Evolutionary conservation across 2,329 filamentous ascomycete species (phyloP), one percentile per base, ranked within the genome.

Genomic region (Diaporthe vaccinii): DNA sequence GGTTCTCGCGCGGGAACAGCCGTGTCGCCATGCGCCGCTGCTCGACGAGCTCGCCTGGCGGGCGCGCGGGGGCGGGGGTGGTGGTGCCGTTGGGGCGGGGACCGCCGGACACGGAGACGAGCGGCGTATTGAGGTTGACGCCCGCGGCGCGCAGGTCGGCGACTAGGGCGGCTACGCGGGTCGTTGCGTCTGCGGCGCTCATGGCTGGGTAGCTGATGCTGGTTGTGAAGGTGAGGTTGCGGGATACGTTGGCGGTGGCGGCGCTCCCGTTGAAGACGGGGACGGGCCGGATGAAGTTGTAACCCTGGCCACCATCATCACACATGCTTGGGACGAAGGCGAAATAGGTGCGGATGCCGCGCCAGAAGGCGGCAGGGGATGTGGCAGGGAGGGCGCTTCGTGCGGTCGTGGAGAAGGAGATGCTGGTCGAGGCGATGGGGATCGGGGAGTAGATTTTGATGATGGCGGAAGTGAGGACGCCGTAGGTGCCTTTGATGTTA

Each of bases 1-100:
- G 85, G 68, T 82, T 80, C 17, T 75, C 71, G 17, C 82, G 80
- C 1, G 84, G 84, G 69, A 85, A 84, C 12, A 85, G 79, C 1
- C 85, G 81, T 8, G 81, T 83, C 3, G 81, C 83, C 41, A 80
- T 67, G 62, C 62, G 62, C 28, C 51, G 17, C 28, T 67, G 62
- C 44, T 67, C 62, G 20, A 67, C 62, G 12, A 49, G 62, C 2
- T 49, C 62, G 20, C 62, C 62, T 5, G 62, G 62, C 3, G 62
- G 62, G 3, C 28, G 17, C 25, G 25, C 41, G 4, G 39, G 61
- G 25, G 15, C 14, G 3, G 39, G 59, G 0, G 39, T 15, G 3
- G 39, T n/a, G 20, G 41, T 67, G 41, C 61, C 28, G 61, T 49
- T 67, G 20, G 62, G 62, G 12, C 62, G 44, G 28, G 62, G 28